These are phyloP conservation scores for Gloeostereum incarnatum DNA, from an alignment of 768 basidiomycete species.

Conservation along the genomic window DNA sequence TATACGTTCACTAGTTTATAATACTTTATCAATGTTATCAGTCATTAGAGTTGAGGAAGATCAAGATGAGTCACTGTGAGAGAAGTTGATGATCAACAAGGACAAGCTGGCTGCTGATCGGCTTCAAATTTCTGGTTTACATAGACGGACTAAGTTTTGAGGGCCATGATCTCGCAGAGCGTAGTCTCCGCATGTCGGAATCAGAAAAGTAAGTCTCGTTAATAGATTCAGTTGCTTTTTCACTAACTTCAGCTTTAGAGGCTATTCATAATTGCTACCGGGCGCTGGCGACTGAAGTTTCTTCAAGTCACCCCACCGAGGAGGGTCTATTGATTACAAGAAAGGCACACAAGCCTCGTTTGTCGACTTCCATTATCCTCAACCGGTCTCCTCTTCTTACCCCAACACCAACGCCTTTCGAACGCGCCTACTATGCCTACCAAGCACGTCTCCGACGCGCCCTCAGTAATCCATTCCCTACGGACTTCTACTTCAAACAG, in stretches of 20 bases:
- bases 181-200: slow-evolving; percentile 20
- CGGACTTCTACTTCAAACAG: slow-evolving; percentile 90
- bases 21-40: too few species aligned
- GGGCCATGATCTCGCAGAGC: background rate
- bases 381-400: slow-evolving; percentile 75
- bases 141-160: too few species aligned
- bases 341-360: slow-evolving; percentile 20
- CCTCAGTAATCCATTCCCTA: slow-evolving; percentile 80
- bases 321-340: slow-evolving; percentile 18
- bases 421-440: slow-evolving; percentile 77
- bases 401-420: slow-evolving; percentile 62
- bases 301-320: slow-evolving; percentile 6
- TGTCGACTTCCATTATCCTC: slow-evolving; percentile 61
- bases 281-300: slow-evolving; percentile 34
- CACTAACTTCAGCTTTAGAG: slow-evolving; percentile 5
- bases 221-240: background rate
- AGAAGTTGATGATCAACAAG: too few species aligned
- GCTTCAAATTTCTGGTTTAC: too few species aligned
- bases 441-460: slow-evolving; percentile 77
- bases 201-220: slow-evolving; percentile 15
- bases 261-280: slow-evolving; percentile 18
- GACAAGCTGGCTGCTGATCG: too few species aligned
- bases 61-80: too few species aligned
- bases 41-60: too few species aligned
- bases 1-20: too few species aligned